Conservation (phyloP, 176 grass and related monocot species). For the Miscanthus lutarioriparius region DNA sequence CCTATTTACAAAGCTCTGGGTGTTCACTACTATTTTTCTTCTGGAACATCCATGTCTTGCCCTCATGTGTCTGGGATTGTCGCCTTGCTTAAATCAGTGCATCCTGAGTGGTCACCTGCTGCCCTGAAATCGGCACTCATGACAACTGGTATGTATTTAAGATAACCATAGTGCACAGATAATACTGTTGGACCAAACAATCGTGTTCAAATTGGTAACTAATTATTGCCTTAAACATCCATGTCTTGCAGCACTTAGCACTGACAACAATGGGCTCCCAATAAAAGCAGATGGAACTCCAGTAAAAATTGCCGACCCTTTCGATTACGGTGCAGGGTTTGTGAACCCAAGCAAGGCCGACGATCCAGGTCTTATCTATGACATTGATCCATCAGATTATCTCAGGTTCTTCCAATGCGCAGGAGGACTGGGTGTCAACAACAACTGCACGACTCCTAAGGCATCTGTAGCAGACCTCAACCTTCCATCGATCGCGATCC, state of each 20-base stretch:
- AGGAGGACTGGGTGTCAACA: neutral
- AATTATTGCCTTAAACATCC: too few species aligned
- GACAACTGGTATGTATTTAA: slow-evolving; percentile 45
- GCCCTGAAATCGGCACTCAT: slow-evolving; percentile 67
- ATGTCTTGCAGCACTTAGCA: too few species aligned
- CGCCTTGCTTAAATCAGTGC: slow-evolving; percentile 63
- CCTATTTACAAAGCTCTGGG: neutral
- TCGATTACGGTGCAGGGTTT: too few species aligned
- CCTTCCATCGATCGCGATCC: slow-evolving; percentile 54
- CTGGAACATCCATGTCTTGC: slow-evolving; percentile 61
- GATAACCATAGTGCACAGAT: too few species aligned
- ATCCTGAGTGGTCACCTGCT: slow-evolving; percentile 65
- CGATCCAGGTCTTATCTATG: too few species aligned
- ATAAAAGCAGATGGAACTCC: too few species aligned
- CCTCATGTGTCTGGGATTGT: slow-evolving; percentile 63
- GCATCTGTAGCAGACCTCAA: slow-evolving; percentile 40
- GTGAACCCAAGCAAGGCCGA: too few species aligned
- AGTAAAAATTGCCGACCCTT: too few species aligned
- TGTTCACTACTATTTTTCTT: slow-evolving; percentile 16
- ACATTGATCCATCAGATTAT: too few species aligned
- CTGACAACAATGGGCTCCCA: too few species aligned
- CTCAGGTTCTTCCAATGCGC: slow-evolving; percentile 47
- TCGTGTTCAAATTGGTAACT: too few species aligned
- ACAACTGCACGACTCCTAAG: neutral
- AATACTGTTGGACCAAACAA: too few species aligned